Evolutionary conservation across 2,329 filamentous ascomycete genomes (phyloP).

Genomic region (Alternaria ethzedia): DNA sequence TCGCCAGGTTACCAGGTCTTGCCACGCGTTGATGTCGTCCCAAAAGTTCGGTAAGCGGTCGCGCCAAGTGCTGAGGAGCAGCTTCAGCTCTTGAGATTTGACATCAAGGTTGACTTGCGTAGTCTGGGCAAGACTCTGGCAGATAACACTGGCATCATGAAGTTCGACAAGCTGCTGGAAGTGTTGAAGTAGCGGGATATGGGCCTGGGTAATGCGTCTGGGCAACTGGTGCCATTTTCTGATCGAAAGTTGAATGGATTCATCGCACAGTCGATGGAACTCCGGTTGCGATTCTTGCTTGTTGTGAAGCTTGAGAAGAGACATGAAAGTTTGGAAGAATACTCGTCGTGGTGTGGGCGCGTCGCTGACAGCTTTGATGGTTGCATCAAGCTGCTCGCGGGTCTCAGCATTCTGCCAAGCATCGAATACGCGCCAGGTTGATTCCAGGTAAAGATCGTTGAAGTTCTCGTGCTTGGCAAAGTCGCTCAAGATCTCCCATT

Average conservation of each 20-base stretch:
- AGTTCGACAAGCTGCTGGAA: conserved; percentile 98
- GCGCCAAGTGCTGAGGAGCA: conserved; percentile 92
- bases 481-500: conserved; percentile 97
- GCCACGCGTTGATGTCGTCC: conserved; percentile 99
- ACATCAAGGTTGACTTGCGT: conserved; percentile 84
- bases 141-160: conserved; percentile 97
- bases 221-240: conserved; percentile 99
- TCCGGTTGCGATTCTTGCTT: conserved; percentile 81
- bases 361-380: conserved; percentile 97
- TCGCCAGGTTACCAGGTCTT: conserved; percentile 98
- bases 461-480: conserved; percentile 99
- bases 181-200: conserved; percentile 93
- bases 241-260: conserved; percentile 96
- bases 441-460: conserved; percentile 93
- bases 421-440: conserved; percentile 93
- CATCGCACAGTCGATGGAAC: conserved; percentile 90
- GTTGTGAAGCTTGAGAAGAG: conserved; percentile 89
- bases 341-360: conserved; percentile 90
- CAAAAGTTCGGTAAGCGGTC: conserved; percentile 96
- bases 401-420: conserved; percentile 90
- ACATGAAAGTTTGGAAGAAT: conserved; percentile 99
- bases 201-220: conserved; percentile 88
- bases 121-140: conserved; percentile 84
- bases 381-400: conserved; percentile 85
- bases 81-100: conserved; percentile 94